phyloP scores from a whole-genome alignment of 2,329 filamentous ascomycete species.

The Exophiala calicioides region DNA sequence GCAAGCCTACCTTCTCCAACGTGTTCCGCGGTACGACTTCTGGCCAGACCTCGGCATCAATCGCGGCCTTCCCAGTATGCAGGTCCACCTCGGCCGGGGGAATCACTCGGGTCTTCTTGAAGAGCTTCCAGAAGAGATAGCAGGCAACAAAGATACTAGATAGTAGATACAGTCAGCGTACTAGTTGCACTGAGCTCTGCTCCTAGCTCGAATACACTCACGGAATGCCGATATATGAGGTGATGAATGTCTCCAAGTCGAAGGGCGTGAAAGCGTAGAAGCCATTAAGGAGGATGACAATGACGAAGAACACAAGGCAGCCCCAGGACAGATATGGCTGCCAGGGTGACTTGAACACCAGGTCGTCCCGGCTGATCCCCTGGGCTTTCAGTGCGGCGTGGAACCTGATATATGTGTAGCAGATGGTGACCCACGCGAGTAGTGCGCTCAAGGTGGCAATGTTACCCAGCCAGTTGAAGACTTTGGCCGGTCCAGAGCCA shows the following conservation, averaged over 20 bases:
- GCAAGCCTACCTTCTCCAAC: too few relatives aligned
- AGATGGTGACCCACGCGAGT: conserved; percentile 68
- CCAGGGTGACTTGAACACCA: conserved; percentile 68
- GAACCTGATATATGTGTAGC: conserved; percentile 70
- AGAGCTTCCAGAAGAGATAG: conserved; percentile 40
- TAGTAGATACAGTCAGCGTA: too few relatives aligned
- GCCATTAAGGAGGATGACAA: conserved; percentile 69
- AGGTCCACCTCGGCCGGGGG: conserved; percentile 34
- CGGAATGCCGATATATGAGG: conserved; percentile 50
- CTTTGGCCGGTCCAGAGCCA: conserved; percentile 65
- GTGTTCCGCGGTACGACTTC: too few relatives aligned
- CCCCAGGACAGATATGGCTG: conserved; percentile 72
- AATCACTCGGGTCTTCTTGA: conserved; percentile 35
- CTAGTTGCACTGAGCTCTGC: too few relatives aligned
- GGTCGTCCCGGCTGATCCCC: conserved; percentile 63
- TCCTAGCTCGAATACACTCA: too few relatives aligned
- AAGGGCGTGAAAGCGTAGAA: conserved; percentile 48
- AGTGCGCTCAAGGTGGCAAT: conserved; percentile 49
- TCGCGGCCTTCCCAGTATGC: conserved; percentile 37
- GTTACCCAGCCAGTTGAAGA: conserved; percentile 70
- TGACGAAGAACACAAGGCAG: too few relatives aligned
- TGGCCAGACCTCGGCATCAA: conserved; percentile 34
- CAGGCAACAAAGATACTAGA: conserved; percentile 49
- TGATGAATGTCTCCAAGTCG: conserved; percentile 51
- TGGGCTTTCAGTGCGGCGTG: conserved; percentile 68